Evolutionary conservation across 2,329 filamentous ascomycete species (phyloP).

Genomic region (Alternaria solani): DNA sequence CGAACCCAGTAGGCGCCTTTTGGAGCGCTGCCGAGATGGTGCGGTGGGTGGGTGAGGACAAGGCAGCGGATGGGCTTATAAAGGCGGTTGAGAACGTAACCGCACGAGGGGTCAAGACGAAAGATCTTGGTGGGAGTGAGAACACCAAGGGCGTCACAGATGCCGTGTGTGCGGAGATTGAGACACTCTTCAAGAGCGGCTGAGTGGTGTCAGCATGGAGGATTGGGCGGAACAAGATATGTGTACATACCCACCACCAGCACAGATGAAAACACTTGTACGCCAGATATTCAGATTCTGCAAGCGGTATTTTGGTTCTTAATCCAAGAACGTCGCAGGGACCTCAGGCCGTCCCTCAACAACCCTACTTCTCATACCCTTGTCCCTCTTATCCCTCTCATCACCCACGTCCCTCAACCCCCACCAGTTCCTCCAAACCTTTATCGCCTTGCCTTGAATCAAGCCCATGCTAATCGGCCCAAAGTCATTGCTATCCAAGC

Average conservation of each 20-base stretch:
- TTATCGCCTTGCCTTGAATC: constrained; percentile 76
- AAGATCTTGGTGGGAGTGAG: constrained; percentile 66
- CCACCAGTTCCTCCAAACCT: constrained; percentile 66
- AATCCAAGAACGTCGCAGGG: constrained; percentile 35
- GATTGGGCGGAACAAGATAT: not conserved
- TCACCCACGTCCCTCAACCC: constrained; percentile 61
- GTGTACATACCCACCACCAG: constrained; percentile 15
- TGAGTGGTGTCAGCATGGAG: constrained; percentile 8
- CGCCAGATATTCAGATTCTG: not conserved
- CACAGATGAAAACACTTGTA: not conserved
- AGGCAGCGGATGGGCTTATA: constrained; percentile 66
- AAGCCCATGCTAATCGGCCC: constrained; percentile 81
- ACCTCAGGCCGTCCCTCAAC: constrained; percentile 42
- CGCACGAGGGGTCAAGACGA: constrained; percentile 63
- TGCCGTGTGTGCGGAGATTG: constrained; percentile 63
- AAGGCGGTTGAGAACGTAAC: constrained; percentile 68
- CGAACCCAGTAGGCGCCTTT: constrained; percentile 71
- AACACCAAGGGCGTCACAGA: constrained; percentile 67
- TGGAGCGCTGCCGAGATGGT: constrained; percentile 76
- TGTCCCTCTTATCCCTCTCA: constrained; percentile 61
- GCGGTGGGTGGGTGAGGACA: constrained; percentile 67
- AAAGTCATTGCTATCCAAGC: constrained; percentile 87
- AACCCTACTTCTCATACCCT: constrained; percentile 53
- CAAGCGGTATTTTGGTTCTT: constrained; percentile 1
- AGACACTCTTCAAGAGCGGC: constrained; percentile 48